Conservation (phyloP, 805 yeast species). For the Wickerhamiella kurtzmanii region DNA sequence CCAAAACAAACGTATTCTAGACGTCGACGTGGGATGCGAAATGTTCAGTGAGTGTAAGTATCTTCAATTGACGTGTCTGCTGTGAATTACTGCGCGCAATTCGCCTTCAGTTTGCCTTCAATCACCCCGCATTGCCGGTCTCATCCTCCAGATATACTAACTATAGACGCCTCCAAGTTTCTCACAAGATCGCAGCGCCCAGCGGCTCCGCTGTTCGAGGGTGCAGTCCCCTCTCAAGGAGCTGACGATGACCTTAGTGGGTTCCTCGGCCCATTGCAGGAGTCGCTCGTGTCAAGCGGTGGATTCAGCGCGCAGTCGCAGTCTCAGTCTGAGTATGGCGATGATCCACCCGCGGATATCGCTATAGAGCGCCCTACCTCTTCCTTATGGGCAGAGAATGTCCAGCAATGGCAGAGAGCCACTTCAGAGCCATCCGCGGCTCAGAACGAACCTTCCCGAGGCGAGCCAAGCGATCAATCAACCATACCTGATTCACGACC, state of each 20-base stretch:
- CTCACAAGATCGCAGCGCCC: constrained; percentile 25
- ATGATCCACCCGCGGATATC: constrained; percentile 24
- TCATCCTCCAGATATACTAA: neutral
- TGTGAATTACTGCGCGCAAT: neutral
- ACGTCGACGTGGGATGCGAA: neutral
- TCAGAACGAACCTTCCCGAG: no score
- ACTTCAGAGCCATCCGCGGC: neutral
- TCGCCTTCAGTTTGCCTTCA: no score
- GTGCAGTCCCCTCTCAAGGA: constrained; percentile 3
- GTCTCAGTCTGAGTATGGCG: constrained; percentile 3
- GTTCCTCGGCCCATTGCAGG: constrained; percentile 15
- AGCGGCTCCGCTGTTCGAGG: constrained; percentile 20
- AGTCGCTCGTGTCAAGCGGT: constrained; percentile 9
- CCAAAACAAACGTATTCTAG: neutral
- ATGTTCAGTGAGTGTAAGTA: constrained; percentile 3
- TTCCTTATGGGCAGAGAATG: neutral
- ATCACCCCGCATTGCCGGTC: no score
- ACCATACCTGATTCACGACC: no score
- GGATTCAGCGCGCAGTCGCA: constrained; percentile 8
- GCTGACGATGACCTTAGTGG: constrained; percentile 18
- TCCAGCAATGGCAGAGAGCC: neutral
- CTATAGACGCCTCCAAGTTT: constrained; percentile 24
- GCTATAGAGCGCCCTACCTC: constrained; percentile 17
- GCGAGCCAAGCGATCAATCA: no score
- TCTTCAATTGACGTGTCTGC: neutral